Conservation (phyloP, 441 rosid species). For the Croton laevigatus region DNA sequence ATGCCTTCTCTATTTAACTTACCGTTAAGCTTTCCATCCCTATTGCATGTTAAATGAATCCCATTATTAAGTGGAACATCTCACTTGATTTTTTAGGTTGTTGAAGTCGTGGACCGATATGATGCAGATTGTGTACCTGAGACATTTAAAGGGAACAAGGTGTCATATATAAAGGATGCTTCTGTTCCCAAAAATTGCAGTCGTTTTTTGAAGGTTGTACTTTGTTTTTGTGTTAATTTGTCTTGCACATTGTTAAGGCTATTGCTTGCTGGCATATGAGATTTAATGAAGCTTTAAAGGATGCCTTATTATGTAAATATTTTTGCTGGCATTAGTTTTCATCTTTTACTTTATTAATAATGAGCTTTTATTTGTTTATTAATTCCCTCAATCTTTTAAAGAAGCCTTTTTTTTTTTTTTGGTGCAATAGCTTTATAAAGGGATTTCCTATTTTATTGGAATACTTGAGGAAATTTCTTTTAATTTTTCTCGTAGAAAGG, state of each 20-base stretch:
- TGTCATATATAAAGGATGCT: constrained; percentile 56
- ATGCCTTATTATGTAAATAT: not conserved
- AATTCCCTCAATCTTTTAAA: not conserved
- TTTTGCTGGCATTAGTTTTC: not conserved
- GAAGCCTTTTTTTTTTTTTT: not conserved
- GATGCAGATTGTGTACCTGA: constrained; percentile 75
- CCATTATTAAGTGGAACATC: not conserved
- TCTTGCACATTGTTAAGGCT: constrained; percentile 3
- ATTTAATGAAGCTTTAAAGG: not conserved
- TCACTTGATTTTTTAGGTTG: constrained; percentile 41
- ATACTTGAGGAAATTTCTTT: not conserved
- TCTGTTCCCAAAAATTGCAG: constrained; percentile 69
- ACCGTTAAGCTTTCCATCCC: not conserved
- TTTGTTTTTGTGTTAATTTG: constrained; percentile 14
- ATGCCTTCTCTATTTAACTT: constrained; percentile 14
- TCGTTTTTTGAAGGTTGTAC: constrained; percentile 55
- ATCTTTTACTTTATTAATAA: not conserved
- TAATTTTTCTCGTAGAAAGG: not conserved
- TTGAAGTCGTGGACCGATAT: constrained; percentile 69
- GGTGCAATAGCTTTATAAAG: not conserved
- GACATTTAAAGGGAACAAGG: constrained; percentile 47
- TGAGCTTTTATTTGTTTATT: not conserved
- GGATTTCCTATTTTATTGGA: not conserved
- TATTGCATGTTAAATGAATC: not conserved
- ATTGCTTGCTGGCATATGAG: not conserved